These are phyloP conservation scores for Scheffersomyces illinoinensis DNA, from an alignment of 1,139 yeast genomes.

Conservation along the genomic window DNA sequence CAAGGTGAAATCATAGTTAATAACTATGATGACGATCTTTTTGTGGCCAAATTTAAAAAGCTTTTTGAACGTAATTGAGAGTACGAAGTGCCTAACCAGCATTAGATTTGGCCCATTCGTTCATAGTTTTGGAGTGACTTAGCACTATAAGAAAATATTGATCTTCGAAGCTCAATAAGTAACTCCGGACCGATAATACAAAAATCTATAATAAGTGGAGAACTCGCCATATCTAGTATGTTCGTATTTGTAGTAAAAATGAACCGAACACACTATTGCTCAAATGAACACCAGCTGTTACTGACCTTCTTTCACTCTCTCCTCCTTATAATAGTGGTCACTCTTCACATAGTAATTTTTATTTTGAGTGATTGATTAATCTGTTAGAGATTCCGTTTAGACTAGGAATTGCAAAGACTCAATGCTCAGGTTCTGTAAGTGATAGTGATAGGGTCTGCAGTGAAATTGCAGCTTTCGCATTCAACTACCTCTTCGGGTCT, in stretches of 20 bases:
- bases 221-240: too few relatives aligned
- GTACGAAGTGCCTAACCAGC: neutral
- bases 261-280: too few relatives aligned
- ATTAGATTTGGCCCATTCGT: too few relatives aligned
- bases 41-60: slow-evolving; percentile 7
- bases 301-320: too few relatives aligned
- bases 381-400: neutral
- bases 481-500: neutral
- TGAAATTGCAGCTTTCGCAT: neutral
- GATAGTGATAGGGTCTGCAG: neutral
- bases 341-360: too few relatives aligned
- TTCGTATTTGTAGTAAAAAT: too few relatives aligned
- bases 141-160: too few relatives aligned
- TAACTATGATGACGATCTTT: slow-evolving; percentile 35
- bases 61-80: slow-evolving; percentile 1
- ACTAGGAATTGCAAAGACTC: neutral
- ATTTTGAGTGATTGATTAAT: too few relatives aligned
- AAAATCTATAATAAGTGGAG: neutral
- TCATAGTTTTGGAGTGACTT: too few relatives aligned
- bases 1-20: slow-evolving; percentile 41
- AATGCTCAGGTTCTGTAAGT: neutral
- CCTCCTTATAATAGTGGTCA: too few relatives aligned
- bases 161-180: too few relatives aligned
- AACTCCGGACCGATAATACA: neutral
- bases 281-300: too few relatives aligned